Base-by-base conservation (phyloP, 2,329 filamentous ascomycete genomes). In the Penicillium sp. region DNA sequence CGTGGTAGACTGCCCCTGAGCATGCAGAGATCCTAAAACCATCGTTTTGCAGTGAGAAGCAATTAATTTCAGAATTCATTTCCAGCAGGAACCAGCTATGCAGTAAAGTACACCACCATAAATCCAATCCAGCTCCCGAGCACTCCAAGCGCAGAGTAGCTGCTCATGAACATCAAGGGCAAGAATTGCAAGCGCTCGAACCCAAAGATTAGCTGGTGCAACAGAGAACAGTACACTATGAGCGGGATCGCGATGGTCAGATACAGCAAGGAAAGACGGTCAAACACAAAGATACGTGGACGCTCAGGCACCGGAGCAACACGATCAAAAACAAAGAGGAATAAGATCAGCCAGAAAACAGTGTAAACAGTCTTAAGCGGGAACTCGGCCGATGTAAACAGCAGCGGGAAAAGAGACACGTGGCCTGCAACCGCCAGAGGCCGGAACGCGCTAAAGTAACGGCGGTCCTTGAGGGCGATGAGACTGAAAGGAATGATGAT, bases 401-500 rank as follows among this genome's bases (percentile, higher is more conserved):
- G 82, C 4, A 99, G 81, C 2, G 35, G 35, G 74, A 99, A 98
- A 13, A 99, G 84, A 0, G 93, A 96, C 16, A 99, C 93, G 69
- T 99, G 92, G 14, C 95, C 93, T 0, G 95, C 90, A 0, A 99
- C 93, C 0, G 92, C 93, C 46, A 99, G 80, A 1, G 95, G 95
- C 24, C 91, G 85, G 78, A 98, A 99, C 1, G 93, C 93, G 57
- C 91, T 89, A 31, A 98, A 87, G 71, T 96, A 93, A 26, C 95
- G 87, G 51, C 95, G 86, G 73, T 39, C 93, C 72, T 89, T 90
- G 51, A 98, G 84, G 0, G 93, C 93, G 58, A 98, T 88, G 59
- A 99, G 83, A 65, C 90, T 96, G 80, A 98, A 98, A 0, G 95
- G 95, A 49, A 98, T 90, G 64, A 99, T 92, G 70, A 98, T 89